Evolutionary conservation across 768 basidiomycete species (phyloP).

Genomic region (Kwoniella sp.): DNA sequence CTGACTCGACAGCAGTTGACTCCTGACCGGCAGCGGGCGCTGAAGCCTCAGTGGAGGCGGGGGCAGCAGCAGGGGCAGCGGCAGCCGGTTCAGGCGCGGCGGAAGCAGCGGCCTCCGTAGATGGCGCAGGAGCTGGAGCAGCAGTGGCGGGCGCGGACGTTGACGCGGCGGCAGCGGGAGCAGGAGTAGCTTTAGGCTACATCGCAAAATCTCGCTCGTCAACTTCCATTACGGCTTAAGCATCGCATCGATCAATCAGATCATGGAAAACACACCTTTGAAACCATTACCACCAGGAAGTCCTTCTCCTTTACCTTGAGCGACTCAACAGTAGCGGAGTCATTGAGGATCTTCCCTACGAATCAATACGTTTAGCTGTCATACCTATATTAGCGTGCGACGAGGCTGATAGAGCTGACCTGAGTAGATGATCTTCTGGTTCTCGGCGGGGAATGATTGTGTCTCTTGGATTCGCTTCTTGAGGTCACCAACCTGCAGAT

Average conservation of each 20-base stretch:
- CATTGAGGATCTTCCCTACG: conserved; percentile 86
- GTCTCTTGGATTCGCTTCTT: conserved; percentile 79
- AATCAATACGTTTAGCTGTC: neutral
- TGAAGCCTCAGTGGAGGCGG: conserved; percentile 54
- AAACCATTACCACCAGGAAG: conserved; percentile 98
- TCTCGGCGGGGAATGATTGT: conserved; percentile 72
- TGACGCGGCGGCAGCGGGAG: conserved; percentile 45
- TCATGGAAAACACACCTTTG: conserved; percentile 69
- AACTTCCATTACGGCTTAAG: neutral
- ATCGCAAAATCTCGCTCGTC: neutral
- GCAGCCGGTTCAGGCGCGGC: conserved; percentile 52
- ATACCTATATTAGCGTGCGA: neutral
- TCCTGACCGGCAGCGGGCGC: conserved; percentile 47
- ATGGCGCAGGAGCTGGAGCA: conserved; percentile 53
- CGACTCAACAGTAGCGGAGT: conserved; percentile 82
- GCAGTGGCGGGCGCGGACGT: conserved; percentile 49
- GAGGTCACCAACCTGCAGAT: conserved; percentile 62
- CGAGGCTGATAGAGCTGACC: conserved; percentile 61
- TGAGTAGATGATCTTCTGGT: conserved; percentile 93
- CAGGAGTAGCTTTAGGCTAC: conserved; percentile 56
- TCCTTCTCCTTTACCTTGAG: conserved; percentile 97
- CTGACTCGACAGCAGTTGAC: conserved; percentile 51
- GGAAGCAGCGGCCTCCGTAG: conserved; percentile 50
- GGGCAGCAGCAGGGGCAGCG: conserved; percentile 34
- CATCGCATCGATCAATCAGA: neutral